Evolutionary conservation across 179 eudicot genomes (phyloP), one percentile per base, ranked within the genome.

Genomic region (Silene noctiflora): DNA sequence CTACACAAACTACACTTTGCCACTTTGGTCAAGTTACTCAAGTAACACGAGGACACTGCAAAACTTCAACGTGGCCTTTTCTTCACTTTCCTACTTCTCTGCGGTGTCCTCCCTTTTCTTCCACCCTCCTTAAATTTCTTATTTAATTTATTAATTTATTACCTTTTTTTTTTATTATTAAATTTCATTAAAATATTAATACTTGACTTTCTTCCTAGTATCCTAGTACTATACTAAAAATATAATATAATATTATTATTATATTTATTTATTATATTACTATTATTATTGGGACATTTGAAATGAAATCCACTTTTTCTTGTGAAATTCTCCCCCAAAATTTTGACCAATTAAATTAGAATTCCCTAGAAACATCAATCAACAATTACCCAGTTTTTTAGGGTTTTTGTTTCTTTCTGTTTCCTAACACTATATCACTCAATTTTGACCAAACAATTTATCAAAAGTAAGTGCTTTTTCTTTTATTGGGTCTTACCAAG

Each of bases 11-110:
- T 27, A 27, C 58, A 51, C n/a, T 51, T 12, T 51, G 58, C 58
- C 58, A 51, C 58, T 51, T 51, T 71, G n/a, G 25, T 55, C 42
- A 29, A 53, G 67, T 56, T 65, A 78, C 77, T 55, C 42, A 29
- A 53, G 67, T 56, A 72, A 78, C 77, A 78, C 76, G 77, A 73
- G 31, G 24, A 29, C 81, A 78, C 56, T 73, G 53, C 4, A 14
- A 2, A 1, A 0, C 62, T 35, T 31, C 71, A 62, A 77, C 80
- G 80, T 77, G 80, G 24, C 80, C 16, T 6, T 55, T 61, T 53
- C 19, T 64, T 39, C 17, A 73, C 55, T 11, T 46, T 8, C 70
- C 29, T 53, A 3, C 71, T 46, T 4, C 65, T 61, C 61, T 66
- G 72, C 29, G 72, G 10, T 73, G 81, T 78, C 81, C 19, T 72